Percentiles rank a stretch among this genome's conserved stretches.
Conservation (phyloP, 352 stramenopile genomes). For the Globisporangium polare region DNA sequence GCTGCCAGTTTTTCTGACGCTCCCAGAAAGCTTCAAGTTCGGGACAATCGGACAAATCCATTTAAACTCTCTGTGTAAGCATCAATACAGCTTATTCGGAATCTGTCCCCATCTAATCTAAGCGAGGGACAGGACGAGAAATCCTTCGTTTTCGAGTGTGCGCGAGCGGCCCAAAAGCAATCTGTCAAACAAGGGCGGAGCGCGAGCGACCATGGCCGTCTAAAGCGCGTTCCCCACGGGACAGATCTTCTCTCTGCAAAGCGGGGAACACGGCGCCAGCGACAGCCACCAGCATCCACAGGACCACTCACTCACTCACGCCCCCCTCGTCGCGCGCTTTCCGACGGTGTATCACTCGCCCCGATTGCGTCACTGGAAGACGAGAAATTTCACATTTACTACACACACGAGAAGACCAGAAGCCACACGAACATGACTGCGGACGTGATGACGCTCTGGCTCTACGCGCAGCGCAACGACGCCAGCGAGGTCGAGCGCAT, state of each 20-base stretch:
- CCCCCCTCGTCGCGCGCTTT: not conserved
- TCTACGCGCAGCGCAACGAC: constrained; percentile 1
- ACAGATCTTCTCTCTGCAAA: constrained; percentile 8
- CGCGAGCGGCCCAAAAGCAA: not conserved
- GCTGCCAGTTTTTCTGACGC: not conserved
- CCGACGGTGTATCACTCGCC: constrained; percentile 1
- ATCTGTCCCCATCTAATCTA: not conserved
- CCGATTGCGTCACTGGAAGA: constrained; percentile 3
- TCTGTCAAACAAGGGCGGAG: not conserved
- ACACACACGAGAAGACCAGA: not conserved
- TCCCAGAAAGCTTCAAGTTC: not conserved
- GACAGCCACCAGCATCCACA: not conserved
- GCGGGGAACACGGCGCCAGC: constrained; percentile 1
- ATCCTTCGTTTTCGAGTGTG: constrained; percentile 4
- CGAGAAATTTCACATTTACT: not conserved
- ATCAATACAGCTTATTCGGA: not conserved
- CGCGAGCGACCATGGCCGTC: constrained; percentile 1
- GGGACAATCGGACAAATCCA: not conserved
- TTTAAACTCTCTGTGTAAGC: not conserved
- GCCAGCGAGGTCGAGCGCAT: constrained; percentile 8
- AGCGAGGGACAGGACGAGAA: constrained; percentile 6
- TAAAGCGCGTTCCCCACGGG: constrained; percentile 3
- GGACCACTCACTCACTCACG: not conserved
- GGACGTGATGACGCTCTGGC: constrained; percentile 11
- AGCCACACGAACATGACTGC: not conserved